phyloP scores from a whole-genome alignment of 2,329 filamentous ascomycete genomes.

The Cladorrhinum sp. region DNA sequence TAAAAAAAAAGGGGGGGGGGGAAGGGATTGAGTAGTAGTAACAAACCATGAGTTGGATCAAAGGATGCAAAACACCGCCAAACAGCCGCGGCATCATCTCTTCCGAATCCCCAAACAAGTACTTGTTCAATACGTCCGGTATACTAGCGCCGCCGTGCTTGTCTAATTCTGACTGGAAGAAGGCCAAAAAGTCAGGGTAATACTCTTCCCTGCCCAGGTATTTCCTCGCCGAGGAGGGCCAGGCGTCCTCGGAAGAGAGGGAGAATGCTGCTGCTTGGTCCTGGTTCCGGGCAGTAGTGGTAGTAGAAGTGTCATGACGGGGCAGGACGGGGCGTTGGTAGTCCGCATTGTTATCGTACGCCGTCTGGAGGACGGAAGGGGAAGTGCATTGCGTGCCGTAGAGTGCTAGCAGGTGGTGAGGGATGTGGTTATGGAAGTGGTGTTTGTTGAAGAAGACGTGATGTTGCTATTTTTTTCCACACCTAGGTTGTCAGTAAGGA shows the following conservation, averaged over 20 bases:
- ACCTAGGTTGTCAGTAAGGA: conserved; percentile 1
- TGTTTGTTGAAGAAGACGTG: conserved; percentile 77
- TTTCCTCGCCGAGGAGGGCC: conserved; percentile 49
- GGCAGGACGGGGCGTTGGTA: conserved; percentile 62
- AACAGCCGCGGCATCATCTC: conserved; percentile 68
- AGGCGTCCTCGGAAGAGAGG: conserved; percentile 46
- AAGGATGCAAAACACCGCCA: conserved; percentile 67
- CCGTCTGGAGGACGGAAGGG: conserved; percentile 55
- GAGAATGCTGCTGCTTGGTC: conserved; percentile 28
- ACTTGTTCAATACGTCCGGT: conserved; percentile 63
- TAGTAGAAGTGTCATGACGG: conserved; percentile 46
- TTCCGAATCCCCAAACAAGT: conserved; percentile 66
- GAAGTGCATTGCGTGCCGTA: conserved; percentile 68
- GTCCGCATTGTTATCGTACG: conserved; percentile 60
- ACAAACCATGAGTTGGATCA: conserved; percentile 69
- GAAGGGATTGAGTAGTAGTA: too few species aligned
- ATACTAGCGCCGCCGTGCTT: conserved; percentile 48
- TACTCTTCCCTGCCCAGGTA: conserved; percentile 60
- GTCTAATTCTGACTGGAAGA: conserved; percentile 73
- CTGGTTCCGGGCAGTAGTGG: conserved; percentile 35
- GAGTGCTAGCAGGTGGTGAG: conserved; percentile 71
- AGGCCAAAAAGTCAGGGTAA: conserved; percentile 73
- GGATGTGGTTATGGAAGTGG: conserved; percentile 80
- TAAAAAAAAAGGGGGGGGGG: too few species aligned
- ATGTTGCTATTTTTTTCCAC: conserved; percentile 45